phyloP scores from a whole-genome alignment of 257 asterid genomes.

The Scutellaria barbata region DNA sequence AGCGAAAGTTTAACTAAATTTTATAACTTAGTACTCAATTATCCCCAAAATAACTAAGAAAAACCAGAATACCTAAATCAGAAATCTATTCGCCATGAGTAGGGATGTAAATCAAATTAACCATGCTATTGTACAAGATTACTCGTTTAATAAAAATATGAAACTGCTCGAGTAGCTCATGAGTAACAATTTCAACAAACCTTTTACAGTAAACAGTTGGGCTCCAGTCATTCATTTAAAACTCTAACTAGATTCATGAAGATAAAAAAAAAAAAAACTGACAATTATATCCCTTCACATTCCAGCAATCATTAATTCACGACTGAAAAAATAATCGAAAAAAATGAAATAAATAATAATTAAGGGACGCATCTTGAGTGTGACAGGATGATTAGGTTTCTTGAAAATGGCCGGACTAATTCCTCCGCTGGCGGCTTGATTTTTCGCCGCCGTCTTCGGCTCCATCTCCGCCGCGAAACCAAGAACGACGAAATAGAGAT shows the following conservation, averaged over 20 bases:
- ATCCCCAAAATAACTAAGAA: no score
- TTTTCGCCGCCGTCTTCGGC: conserved; percentile 34
- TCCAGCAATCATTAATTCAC: background rate
- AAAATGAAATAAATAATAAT: background rate
- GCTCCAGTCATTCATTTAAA: background rate
- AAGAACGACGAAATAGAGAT: background rate
- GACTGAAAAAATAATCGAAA: background rate
- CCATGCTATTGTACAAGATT: no score
- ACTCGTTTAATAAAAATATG: no score
- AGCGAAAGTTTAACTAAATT: no score
- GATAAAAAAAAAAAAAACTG: background rate
- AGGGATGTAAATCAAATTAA: no score
- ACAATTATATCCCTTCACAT: background rate
- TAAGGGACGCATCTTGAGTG: conserved; percentile 36
- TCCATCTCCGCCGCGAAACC: conserved; percentile 16
- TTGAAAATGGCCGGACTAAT: conserved; percentile 30
- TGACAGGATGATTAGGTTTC: conserved; percentile 43
- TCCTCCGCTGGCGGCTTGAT: background rate
- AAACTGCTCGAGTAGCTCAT: background rate
- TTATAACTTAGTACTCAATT: no score
- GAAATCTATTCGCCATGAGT: no score
- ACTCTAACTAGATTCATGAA: background rate
- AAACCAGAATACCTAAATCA: no score
- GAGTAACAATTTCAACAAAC: background rate
- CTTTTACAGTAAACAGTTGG: background rate